Evolutionary conservation across 352 stramenopile species (phyloP).

Genomic region (Pythium plurisporium): DNA sequence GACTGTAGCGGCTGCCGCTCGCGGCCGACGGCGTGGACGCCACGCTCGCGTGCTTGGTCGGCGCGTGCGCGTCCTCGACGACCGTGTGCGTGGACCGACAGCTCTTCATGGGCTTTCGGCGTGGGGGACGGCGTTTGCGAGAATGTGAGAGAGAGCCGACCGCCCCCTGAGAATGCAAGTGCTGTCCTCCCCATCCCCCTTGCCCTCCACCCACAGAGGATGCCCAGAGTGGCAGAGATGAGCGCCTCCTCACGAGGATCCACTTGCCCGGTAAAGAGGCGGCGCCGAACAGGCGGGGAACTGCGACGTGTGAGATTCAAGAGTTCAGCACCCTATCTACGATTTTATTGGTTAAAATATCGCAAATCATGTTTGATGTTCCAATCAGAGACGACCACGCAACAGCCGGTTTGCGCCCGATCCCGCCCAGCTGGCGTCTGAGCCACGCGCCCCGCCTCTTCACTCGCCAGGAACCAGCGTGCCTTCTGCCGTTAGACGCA

Average conservation of each 20-base stretch:
- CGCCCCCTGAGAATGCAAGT: neutral
- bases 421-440: conserved; percentile 5
- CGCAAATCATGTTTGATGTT: neutral
- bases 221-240: neutral
- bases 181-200: neutral
- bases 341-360: conserved; percentile 7
- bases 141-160: conserved; percentile 1
- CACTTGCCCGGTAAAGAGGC: conserved; percentile 2
- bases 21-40: neutral
- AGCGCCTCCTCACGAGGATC: neutral
- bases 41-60: conserved; percentile 1
- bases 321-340: conserved; percentile 4
- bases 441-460: conserved; percentile 3
- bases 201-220: neutral
- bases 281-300: conserved; percentile 6
- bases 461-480: neutral
- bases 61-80: conserved; percentile 1
- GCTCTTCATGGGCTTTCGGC: conserved; percentile 15
- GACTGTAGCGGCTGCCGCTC: neutral
- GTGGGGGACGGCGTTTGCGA: neutral
- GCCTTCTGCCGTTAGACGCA: neutral
- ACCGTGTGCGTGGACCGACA: conserved; percentile 13
- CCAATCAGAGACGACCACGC: neutral
- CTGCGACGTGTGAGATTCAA: conserved; percentile 19
- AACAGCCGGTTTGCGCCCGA: neutral